Evolutionary conservation across 495 filamentous ascomycete species (phyloP).

Genomic region (Xylaria bambusicola): DNA sequence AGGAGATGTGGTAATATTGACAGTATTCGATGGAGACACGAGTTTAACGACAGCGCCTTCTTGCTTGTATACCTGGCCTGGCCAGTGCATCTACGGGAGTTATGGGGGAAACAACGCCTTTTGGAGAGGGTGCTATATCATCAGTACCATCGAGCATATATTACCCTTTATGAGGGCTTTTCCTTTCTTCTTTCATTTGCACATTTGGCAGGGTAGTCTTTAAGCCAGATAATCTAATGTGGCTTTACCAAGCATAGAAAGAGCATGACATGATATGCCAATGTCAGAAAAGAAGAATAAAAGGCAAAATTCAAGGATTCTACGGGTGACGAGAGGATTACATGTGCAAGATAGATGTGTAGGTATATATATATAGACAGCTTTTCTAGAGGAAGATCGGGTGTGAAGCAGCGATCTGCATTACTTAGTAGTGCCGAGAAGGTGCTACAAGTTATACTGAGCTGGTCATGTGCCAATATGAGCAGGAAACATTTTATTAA

Average conservation of each 20-base stretch:
- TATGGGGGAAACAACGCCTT: conserved; percentile 17
- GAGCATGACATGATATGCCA: conserved; percentile 5
- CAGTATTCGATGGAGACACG: conserved; percentile 13
- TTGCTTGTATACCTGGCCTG: conserved; percentile 23
- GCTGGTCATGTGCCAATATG: too few species aligned
- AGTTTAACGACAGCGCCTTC: conserved; percentile 20
- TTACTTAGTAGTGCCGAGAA: too few species aligned
- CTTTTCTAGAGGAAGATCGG: too few species aligned
- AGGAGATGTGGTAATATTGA: conserved; percentile 34
- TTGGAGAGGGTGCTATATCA: conserved; percentile 4
- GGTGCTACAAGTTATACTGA: too few species aligned
- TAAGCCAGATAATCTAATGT: neutral
- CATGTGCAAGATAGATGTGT: too few species aligned
- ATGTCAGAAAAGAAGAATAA: neutral
- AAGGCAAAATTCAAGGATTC: too few species aligned
- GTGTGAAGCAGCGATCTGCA: too few species aligned
- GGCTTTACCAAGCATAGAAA: conserved; percentile 1
- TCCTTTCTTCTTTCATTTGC: neutral
- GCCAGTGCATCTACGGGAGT: conserved; percentile 32
- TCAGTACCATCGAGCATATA: conserved; percentile 10
- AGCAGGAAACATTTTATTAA: too few species aligned
- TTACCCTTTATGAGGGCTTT: neutral
- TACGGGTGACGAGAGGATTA: too few species aligned
- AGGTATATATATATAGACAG: too few species aligned
- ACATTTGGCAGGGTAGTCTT: neutral